Conservation (phyloP, 371 early-diverging fungal species). For the Circinella minor region DNA sequence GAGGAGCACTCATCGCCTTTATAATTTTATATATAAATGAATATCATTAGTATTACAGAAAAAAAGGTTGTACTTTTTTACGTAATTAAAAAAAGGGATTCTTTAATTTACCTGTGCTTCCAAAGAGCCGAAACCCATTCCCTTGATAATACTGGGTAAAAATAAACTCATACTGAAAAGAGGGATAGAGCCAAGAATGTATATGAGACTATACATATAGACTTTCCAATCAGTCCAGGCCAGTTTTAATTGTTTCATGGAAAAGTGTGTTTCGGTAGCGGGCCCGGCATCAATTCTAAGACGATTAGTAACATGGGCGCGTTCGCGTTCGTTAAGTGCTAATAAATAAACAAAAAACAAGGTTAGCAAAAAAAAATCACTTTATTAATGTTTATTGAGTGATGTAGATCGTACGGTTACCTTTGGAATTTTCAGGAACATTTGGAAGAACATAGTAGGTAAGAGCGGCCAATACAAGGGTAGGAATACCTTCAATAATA, state of each 20-base stretch:
- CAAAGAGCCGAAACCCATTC: constrained; percentile 62
- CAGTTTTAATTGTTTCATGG: constrained; percentile 60
- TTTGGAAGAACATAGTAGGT: constrained; percentile 71
- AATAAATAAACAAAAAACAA: constrained; percentile 2
- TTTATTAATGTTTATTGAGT: neutral
- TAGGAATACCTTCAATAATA: constrained; percentile 75
- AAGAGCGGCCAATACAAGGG: constrained; percentile 62
- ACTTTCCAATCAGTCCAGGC: constrained; percentile 65
- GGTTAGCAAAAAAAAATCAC: neutral
- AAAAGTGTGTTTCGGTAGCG: constrained; percentile 60
- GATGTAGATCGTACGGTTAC: constrained; percentile 18
- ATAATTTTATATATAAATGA: too few species aligned
- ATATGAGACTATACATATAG: constrained; percentile 58
- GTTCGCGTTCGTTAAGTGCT: constrained; percentile 64
- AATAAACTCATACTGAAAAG: constrained; percentile 70
- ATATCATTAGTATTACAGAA: too few species aligned
- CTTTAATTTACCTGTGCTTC: constrained; percentile 32
- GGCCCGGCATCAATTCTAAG: constrained; percentile 66
- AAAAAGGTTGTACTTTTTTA: too few species aligned
- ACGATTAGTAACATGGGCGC: constrained; percentile 58
- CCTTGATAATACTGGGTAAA: constrained; percentile 73
- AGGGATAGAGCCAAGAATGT: constrained; percentile 68
- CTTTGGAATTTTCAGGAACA: constrained; percentile 71
- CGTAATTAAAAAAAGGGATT: too few species aligned
- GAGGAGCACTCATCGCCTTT: constrained; percentile 40